Evolutionary conservation across 306 rosid genomes (phyloP), one percentile per base, ranked within the genome.

Genomic region (Fragaria ananassa): DNA sequence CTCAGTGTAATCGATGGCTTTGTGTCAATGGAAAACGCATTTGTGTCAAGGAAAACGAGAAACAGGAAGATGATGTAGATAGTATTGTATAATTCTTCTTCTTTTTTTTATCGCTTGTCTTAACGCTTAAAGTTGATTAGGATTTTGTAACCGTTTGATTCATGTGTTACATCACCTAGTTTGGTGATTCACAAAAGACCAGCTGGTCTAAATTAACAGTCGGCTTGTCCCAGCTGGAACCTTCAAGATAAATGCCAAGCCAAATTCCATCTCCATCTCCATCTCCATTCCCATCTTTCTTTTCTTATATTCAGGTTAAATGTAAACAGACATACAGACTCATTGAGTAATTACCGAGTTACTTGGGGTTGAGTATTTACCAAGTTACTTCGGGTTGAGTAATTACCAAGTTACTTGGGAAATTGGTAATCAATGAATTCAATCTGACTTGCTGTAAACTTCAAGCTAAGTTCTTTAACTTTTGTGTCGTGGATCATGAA

Each of bases 131-230:
- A 35, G 47, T 47, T 49, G 66, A 75, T 53, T 64, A 34, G 56
- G 47, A 46, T 0, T 15, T 67, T 58, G 31, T 11, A 47, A 76
- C 77, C 29, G 34, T 5, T 7, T 37, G 41, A 47, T 64, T 13
- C 13, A 68, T 5, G 31, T 74, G 23, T 45, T 68, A 29, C 83
- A 58, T 80, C 87, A 73, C 56, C 71, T 78, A 13, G 53, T 83
- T 69, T 79, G 82, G 75, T 60, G n/a, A 19, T 68, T 63, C 45
- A 17, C 34, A 42, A 37, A 15, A 66, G 21, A 63, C 29, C n/a
- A 61, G 46, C 39, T 21, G 31, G 39, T 18, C 29, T 45, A 17
- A 44, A 31, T 31, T 31, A 31, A 13, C 8, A 45, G 25, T 31
- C n/a, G 65, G 63, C 78, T 45, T 51, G 77, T 17, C 29, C 21